Conservation (phyloP, 345 rosid genomes). For the Ceriops decandra region DNA sequence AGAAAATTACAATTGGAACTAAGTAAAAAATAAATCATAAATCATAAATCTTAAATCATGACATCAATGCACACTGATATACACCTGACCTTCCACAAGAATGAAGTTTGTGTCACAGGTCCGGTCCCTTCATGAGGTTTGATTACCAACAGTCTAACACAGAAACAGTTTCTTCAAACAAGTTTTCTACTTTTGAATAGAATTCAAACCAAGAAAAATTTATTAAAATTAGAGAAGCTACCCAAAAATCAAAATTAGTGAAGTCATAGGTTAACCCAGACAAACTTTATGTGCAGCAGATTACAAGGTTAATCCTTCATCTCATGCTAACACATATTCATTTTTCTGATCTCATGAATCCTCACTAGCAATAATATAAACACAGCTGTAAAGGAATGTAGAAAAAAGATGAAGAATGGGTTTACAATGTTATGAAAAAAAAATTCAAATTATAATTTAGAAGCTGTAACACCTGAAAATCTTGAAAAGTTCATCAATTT, state of each 20-base stretch:
- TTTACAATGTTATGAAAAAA: neutral
- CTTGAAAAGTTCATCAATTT: constrained; percentile 89
- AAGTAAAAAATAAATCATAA: no score
- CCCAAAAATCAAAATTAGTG: no score
- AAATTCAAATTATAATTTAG: neutral
- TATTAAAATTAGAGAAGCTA: neutral
- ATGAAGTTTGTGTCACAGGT: no score
- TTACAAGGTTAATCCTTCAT: neutral
- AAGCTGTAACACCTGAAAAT: constrained; percentile 70
- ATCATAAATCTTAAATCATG: no score
- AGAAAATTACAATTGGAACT: no score
- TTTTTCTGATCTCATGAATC: neutral
- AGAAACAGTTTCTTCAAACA: no score
- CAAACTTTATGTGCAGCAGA: neutral
- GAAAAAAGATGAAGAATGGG: neutral
- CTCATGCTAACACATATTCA: neutral
- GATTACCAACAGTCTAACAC: no score
- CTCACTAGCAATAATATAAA: neutral
- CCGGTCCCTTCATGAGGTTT: no score
- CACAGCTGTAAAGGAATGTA: neutral
- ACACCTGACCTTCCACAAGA: no score
- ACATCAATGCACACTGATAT: no score
- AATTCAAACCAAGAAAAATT: neutral
- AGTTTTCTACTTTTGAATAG: neutral
- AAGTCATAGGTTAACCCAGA: neutral